These are phyloP conservation scores for Pestalotiopsis sp. DNA, from an alignment of 2,329 filamentous ascomycete genomes.

Conservation along the genomic window DNA sequence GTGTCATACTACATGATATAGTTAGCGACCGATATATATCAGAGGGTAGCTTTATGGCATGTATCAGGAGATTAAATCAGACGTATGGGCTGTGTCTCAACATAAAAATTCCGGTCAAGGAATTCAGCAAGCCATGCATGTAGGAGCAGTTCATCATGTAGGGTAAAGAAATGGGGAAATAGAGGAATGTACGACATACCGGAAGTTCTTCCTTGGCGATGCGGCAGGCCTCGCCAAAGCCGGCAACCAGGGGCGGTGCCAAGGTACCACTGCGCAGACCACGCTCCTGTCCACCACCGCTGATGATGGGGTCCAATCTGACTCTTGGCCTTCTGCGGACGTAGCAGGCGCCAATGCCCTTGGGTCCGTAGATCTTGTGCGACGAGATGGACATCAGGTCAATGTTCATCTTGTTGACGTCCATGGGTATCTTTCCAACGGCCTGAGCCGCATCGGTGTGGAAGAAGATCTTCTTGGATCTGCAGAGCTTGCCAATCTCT, in stretches of 20 bases:
- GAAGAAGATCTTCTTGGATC: conserved; percentile 94
- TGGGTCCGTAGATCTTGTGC: conserved; percentile 98
- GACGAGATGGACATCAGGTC: conserved; percentile 99
- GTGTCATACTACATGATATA: conserved; percentile 76
- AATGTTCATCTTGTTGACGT: conserved; percentile 97
- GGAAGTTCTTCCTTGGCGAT: conserved; percentile 88
- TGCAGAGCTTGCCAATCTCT: conserved; percentile 90
- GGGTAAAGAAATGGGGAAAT: conserved; percentile 23
- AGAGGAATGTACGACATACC: conserved; percentile 60
- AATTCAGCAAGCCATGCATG: conserved; percentile 93
- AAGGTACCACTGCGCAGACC: conserved; percentile 93
- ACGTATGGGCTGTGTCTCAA: conserved; percentile 70
- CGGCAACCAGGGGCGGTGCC: conserved; percentile 84
- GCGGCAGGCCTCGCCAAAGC: conserved; percentile 93
- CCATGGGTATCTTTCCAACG: conserved; percentile 96
- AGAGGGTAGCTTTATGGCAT: neutral
- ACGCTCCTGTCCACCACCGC: conserved; percentile 92
- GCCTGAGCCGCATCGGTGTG: conserved; percentile 96
- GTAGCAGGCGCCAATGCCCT: conserved; percentile 95
- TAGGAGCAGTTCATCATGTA: conserved; percentile 81
- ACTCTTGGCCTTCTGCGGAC: conserved; percentile 91
- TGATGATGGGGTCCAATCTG: conserved; percentile 93
- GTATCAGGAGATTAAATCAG: conserved; percentile 48
- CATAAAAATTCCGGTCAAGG: conserved; percentile 60
- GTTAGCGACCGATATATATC: conserved; percentile 18